Percentiles rank a stretch among this genome's conserved stretches.
These are phyloP conservation scores for Boletales sp. DNA, from an alignment of 768 basidiomycete species.

Conservation along the genomic window DNA sequence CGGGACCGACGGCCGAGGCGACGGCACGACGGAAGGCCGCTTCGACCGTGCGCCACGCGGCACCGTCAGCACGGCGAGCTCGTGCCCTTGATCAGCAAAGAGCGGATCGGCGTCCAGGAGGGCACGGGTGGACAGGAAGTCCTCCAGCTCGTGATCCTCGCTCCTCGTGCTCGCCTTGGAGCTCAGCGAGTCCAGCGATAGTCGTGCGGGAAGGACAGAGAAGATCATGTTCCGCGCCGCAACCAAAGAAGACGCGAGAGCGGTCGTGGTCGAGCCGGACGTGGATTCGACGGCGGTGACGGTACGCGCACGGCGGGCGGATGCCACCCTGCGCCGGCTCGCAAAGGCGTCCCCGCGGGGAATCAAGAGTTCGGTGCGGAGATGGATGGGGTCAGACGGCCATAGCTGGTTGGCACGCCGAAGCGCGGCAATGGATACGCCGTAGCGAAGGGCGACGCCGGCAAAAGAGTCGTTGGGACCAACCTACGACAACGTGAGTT, in stretches of 20 bases:
- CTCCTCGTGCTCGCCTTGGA: constrained; percentile 21
- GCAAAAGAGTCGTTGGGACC: constrained; percentile 74
- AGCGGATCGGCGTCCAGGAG: neutral
- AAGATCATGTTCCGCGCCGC: constrained; percentile 20
- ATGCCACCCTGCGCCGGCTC: constrained; percentile 1
- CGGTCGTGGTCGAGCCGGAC: constrained; percentile 4
- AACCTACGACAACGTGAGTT: constrained; percentile 45
- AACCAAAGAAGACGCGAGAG: constrained; percentile 15
- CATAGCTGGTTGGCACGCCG: constrained; percentile 90
- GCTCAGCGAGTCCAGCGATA: constrained; percentile 29
- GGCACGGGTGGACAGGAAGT: constrained; percentile 4
- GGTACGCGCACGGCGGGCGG: neutral
- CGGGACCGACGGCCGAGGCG: neutral
- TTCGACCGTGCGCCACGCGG: neutral
- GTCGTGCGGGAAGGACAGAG: constrained; percentile 24
- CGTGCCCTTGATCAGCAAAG: constrained; percentile 7
- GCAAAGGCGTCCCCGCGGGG: constrained; percentile 36
- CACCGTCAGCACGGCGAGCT: constrained; percentile 10
- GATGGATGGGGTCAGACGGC: constrained; percentile 88
- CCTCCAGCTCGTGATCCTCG: constrained; percentile 28
- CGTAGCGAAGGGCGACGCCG: constrained; percentile 86
- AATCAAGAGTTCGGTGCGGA: constrained; percentile 78
- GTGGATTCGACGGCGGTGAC: neutral
- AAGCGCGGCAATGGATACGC: constrained; percentile 76
- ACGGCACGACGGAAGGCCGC: neutral